These are phyloP conservation scores for Thermochaetoides thermophila DNA, from an alignment of 495 filamentous ascomycete species.

Conservation along the genomic window DNA sequence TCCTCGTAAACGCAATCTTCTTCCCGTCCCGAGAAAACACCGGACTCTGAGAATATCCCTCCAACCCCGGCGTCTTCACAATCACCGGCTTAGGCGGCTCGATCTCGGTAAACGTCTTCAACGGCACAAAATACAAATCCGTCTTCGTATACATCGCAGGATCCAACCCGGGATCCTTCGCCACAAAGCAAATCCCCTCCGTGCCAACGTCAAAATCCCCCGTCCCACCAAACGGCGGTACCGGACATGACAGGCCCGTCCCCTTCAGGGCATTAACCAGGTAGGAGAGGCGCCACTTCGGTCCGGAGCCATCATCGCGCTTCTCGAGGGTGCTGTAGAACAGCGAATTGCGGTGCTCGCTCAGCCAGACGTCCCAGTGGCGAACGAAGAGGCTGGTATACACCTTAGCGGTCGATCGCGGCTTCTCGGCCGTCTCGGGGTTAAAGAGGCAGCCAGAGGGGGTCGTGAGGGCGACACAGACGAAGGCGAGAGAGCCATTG, in stretches of 20 bases:
- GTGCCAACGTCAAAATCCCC: conserved; percentile 42
- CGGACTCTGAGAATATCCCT: conserved; percentile 64
- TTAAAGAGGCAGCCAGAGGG: conserved; percentile 49
- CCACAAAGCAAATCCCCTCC: conserved; percentile 59
- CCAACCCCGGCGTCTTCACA: conserved; percentile 33
- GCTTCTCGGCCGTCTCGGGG: conserved; percentile 37
- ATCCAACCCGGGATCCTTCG: conserved; percentile 67
- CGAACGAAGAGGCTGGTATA: conserved; percentile 60
- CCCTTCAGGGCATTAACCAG: conserved; percentile 42
- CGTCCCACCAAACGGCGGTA: conserved; percentile 39
- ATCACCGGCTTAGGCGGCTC: conserved; percentile 30
- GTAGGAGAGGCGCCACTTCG: conserved; percentile 29
- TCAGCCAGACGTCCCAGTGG: conserved; percentile 62
- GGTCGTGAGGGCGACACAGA: conserved; percentile 46
- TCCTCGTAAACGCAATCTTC: conserved; percentile 64
- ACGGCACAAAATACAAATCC: conserved; percentile 56
- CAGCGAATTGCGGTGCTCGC: conserved; percentile 53
- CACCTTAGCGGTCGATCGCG: conserved; percentile 44
- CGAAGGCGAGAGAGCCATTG: conserved; percentile 52
- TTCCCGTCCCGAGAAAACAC: conserved; percentile 61
- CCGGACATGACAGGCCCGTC: conserved; percentile 44
- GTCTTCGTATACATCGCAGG: conserved; percentile 72
- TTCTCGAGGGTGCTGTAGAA: conserved; percentile 52
- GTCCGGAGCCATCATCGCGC: conserved; percentile 27
- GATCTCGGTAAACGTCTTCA: conserved; percentile 41